Evolutionary conservation across 1,284 basidiomycete genomes (phyloP).

Genomic region (Somion occarium): DNA sequence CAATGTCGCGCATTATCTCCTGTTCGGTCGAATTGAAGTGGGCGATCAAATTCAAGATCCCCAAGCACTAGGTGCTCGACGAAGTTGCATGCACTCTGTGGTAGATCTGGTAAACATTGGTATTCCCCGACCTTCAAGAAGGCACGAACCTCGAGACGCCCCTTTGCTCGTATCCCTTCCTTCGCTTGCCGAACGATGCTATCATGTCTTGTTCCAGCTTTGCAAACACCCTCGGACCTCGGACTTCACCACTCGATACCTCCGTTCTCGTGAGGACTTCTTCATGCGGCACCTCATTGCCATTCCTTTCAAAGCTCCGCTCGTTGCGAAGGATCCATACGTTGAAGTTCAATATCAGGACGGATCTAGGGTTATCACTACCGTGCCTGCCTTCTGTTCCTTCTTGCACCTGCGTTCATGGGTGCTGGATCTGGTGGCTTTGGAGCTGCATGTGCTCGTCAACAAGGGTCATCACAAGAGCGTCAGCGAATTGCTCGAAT

Average conservation of each 20-base stretch:
- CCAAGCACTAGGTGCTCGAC: conserved; percentile 62
- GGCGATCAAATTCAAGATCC: conserved; percentile 70
- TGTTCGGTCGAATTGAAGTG: conserved; percentile 61
- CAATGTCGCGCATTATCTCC: conserved; percentile 86
- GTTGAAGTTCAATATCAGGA: conserved; percentile 74
- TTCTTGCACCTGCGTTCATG: conserved; percentile 83
- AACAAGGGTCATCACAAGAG: conserved; percentile 71
- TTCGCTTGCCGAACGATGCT: conserved; percentile 82
- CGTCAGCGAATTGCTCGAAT: conserved; percentile 65
- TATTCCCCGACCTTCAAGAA: conserved; percentile 51
- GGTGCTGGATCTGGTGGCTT: conserved; percentile 82
- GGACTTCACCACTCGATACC: conserved; percentile 79
- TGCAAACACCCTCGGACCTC: conserved; percentile 85
- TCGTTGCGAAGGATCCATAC: conserved; percentile 41
- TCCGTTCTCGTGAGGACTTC: conserved; percentile 88
- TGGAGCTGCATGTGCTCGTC: conserved; percentile 87
- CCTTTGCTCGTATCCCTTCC: conserved; percentile 68
- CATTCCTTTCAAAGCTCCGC: conserved; percentile 61
- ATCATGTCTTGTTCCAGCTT: conserved; percentile 81
- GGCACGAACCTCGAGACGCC: conserved; percentile 23
- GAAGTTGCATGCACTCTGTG: conserved; percentile 79
- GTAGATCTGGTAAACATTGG: conserved; percentile 74
- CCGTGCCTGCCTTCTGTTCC: conserved; percentile 67
- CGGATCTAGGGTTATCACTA: conserved; percentile 69
- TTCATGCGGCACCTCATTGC: conserved; percentile 79